Base-by-base conservation (phyloP, 2,329 filamentous ascomycete genomes). In the Chalaropsis ovoidea region DNA sequence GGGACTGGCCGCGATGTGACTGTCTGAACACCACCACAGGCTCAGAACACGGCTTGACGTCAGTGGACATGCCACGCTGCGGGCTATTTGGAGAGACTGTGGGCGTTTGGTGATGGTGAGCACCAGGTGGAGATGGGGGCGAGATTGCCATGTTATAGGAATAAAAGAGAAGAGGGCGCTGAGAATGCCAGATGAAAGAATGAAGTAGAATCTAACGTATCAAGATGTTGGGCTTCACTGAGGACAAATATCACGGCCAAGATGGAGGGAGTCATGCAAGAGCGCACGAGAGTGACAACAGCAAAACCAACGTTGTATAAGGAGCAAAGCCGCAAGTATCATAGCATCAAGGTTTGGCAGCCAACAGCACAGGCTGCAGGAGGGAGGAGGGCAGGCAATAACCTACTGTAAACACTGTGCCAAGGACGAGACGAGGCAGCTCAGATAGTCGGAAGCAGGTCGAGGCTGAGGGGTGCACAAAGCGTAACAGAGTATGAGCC, bases 211-310 rank as follows among this genome's bases (percentile, higher is more conserved):
- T 52, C 15, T 6, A 17, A 22, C 22, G 15, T 22, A 24, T 27
- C 10, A 27, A 52, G 24, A 52, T 5, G 7, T 24, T 15, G 24
- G 47, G 24, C 47, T 52, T 15, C 10, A 5, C 19, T 15, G 8
- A 27, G 13, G 22, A 6, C 10, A 52, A 15, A 52, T 27, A 27
- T 52, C 15, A 52, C 15, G 11, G 8, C 4, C 11, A 24, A 10
- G 22, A 39, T 65, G 15, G 47, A 49, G 52, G 15, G 47, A 49
- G 52, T 39, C 22, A 45, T 42, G 42, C 56, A 64, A 64, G 47
- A 62, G 56, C 39, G 62, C 43, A 64, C 65, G 63, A 31, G 35
- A 31, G 56, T 17, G 27, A 64, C 58, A 63, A 42, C 39, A 42
- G 41, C 31, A 41, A 31, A 19, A 47, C 11, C 7, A 31, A n/a